Evolutionary conservation across 768 basidiomycete species (phyloP).

Genomic region (Lactifluus pinguis): DNA sequence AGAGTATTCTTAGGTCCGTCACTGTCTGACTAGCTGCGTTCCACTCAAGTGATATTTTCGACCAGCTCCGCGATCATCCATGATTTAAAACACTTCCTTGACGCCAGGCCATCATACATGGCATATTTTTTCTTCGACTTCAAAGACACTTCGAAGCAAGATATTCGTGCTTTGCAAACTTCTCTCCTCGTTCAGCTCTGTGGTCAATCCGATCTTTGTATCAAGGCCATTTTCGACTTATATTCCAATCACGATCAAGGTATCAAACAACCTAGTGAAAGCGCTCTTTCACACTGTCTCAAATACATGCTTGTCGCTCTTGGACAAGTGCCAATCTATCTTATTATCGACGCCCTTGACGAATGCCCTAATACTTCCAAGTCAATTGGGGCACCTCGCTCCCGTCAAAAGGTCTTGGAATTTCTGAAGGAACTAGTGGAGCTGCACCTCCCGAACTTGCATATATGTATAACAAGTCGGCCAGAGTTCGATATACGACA

Average conservation of each 20-base stretch:
- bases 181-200: not conserved
- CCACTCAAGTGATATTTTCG: too few species aligned
- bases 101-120: not conserved
- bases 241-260: not conserved
- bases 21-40: too few species aligned
- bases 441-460: not conserved
- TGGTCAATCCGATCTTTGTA: not conserved
- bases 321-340: not conserved
- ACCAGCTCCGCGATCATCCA: too few species aligned
- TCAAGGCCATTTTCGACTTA: not conserved
- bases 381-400: not conserved
- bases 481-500: not conserved
- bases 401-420: not conserved
- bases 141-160: not conserved
- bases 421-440: not conserved
- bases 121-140: not conserved
- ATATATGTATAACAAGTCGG: not conserved
- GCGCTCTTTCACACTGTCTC: not conserved
- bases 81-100: too few species aligned
- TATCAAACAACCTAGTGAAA: not conserved
- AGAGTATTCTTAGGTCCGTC: not conserved
- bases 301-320: not conserved
- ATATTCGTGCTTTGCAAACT: not conserved
- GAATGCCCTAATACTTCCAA: not conserved
- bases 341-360: not conserved